Percentiles rank a stretch among this genome's conserved stretches.
phyloP scores from a whole-genome alignment of 768 basidiomycete genomes.

The Strobilomyces confusus region DNA sequence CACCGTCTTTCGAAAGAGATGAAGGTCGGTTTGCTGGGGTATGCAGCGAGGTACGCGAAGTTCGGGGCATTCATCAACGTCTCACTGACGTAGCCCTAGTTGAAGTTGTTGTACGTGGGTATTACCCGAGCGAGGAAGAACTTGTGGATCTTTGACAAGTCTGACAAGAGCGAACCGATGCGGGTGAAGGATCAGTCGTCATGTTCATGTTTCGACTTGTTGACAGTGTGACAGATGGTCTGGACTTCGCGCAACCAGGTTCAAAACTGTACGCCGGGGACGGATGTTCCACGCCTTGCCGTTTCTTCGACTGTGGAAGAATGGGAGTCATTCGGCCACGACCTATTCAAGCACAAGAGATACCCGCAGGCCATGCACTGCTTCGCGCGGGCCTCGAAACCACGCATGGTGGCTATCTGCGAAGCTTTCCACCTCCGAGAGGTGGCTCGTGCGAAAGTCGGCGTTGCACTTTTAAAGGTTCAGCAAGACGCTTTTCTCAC shows the following conservation, averaged over 20 bases:
- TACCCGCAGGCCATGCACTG: conserved; percentile 55
- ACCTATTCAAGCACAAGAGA: conserved; percentile 35
- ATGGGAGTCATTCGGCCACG: conserved; percentile 40
- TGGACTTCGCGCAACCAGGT: conserved; percentile 48
- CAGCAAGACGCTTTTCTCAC: conserved; percentile 36
- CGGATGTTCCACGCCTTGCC: conserved; percentile 51
- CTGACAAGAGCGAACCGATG: conserved; percentile 55
- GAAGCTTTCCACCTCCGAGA: conserved; percentile 53
- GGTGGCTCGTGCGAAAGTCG: conserved; percentile 37
- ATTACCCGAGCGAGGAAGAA: conserved; percentile 67
- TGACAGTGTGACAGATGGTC: conserved; percentile 35
- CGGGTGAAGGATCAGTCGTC: conserved; percentile 32
- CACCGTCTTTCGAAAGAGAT: conserved; percentile 46
- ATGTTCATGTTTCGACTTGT: not conserved
- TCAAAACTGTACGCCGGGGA: conserved; percentile 44
- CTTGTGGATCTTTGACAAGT: conserved; percentile 66
- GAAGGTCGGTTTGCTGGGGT: conserved; percentile 48
- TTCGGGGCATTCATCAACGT: not conserved
- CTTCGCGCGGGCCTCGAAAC: conserved; percentile 44
- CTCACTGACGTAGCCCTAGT: conserved; percentile 31
- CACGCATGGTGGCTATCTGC: conserved; percentile 43
- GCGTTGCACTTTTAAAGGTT: conserved; percentile 21
- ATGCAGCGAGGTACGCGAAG: conserved; percentile 49
- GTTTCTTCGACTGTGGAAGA: conserved; percentile 47
- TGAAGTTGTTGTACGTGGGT: conserved; percentile 69